Conservation (phyloP, 306 rosid genomes). For the Rosa multiflora region DNA sequence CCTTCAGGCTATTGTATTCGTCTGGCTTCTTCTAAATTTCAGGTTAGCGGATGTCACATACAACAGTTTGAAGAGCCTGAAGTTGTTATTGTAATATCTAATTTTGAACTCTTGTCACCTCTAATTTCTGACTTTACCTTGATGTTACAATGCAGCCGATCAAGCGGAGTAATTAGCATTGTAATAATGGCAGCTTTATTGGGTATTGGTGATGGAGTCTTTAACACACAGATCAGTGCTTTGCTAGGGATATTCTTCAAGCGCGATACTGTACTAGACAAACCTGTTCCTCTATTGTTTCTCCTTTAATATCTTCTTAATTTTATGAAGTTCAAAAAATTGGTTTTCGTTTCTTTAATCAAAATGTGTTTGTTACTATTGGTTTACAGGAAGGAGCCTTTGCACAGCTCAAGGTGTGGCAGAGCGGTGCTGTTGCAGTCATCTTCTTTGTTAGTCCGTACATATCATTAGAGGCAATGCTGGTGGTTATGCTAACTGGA, state of each 20-base stretch:
- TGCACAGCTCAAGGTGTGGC: slow-evolving; percentile 95
- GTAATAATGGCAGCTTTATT: slow-evolving; percentile 64
- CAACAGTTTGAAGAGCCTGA: neutral
- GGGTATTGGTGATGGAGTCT: slow-evolving; percentile 85
- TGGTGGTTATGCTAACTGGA: slow-evolving; percentile 46
- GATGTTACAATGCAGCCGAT: slow-evolving; percentile 36
- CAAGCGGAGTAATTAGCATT: slow-evolving; percentile 50
- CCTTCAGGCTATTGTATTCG: slow-evolving; percentile 51
- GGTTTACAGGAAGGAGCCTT: slow-evolving; percentile 84
- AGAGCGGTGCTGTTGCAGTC: slow-evolving; percentile 66
- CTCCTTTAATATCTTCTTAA: neutral
- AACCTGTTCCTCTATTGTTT: slow-evolving; percentile 1
- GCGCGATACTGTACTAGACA: slow-evolving; percentile 61
- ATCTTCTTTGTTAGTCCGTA: slow-evolving; percentile 69
- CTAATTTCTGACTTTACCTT: slow-evolving; percentile 3
- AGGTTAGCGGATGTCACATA: slow-evolving; percentile 13
- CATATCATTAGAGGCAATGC: slow-evolving; percentile 58
- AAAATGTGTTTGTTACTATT: neutral
- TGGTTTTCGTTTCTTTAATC: neutral
- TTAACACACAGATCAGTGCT: slow-evolving; percentile 84
- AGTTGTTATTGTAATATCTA: neutral
- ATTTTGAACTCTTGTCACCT: neutral
- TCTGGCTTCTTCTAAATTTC: slow-evolving; percentile 58
- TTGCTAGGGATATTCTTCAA: slow-evolving; percentile 82
- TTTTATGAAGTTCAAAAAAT: neutral